Percentiles rank a stretch among this genome's conserved stretches.
Evolutionary conservation across 1,284 basidiomycete genomes (phyloP).

Genomic region (Somion occarium): DNA sequence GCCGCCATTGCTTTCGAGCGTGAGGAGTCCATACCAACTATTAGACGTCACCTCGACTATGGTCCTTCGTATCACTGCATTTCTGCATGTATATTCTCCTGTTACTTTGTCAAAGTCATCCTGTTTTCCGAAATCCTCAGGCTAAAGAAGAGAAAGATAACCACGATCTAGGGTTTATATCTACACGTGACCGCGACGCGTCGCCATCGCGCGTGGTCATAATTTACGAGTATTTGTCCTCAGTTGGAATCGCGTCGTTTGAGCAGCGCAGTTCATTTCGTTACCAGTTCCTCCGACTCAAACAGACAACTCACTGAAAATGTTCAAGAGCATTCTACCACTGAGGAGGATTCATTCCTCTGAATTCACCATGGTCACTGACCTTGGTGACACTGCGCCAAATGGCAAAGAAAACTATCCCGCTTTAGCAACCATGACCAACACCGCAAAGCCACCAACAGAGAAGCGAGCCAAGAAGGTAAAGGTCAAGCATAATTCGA

Average conservation of each 20-base stretch:
- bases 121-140: too few relatives aligned
- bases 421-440: constrained; percentile 16
- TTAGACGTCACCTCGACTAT: too few relatives aligned
- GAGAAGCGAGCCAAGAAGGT: constrained; percentile 21
- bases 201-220: neutral
- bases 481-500: constrained; percentile 30
- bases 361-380: constrained; percentile 70
- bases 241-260: constrained; percentile 9
- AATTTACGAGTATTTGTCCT: constrained; percentile 8
- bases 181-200: constrained; percentile 7
- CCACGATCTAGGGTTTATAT: too few relatives aligned
- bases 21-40: too few relatives aligned
- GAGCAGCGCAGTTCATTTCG: constrained; percentile 1
- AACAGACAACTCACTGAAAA: constrained; percentile 24
- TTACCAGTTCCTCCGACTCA: constrained; percentile 1
- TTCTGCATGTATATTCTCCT: too few relatives aligned
- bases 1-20: too few relatives aligned
- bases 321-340: constrained; percentile 75
- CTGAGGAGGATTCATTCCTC: constrained; percentile 54
- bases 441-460: constrained; percentile 15
- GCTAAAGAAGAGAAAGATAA: too few relatives aligned
- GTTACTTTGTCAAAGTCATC: too few relatives aligned
- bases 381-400: constrained; percentile 36
- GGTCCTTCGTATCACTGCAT: too few relatives aligned
- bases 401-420: constrained; percentile 67